Base-by-base conservation (phyloP, 139 green algal species). In the Desmodesmus armatus region DNA sequence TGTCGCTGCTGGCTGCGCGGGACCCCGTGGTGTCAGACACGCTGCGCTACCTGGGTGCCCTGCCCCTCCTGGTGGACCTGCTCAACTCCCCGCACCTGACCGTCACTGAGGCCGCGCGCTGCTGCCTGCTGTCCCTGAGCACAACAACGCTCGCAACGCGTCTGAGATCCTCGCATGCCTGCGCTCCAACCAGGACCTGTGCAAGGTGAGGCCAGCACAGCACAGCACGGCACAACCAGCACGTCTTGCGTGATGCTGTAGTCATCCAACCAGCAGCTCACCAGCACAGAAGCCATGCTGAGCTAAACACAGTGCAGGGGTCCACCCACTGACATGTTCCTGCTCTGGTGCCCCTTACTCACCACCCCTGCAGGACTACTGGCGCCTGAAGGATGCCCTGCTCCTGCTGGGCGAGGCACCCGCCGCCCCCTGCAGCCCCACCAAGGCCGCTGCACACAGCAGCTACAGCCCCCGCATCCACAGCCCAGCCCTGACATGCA, bases 351-450 rank as follows among this genome's bases (percentile, higher is more conserved):
- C n/a, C n/a, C n/a, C n/a, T n/a, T n/a, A n/a, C n/a, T n/a, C n/a
- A n/a, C n/a, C n/a, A n/a, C n/a, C n/a, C n/a, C n/a, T n/a, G n/a
- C 47, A 49, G 49, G 80, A 86, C 80, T 86, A 74, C 67, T 72
- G 67, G 63, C 67, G 67, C 31, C 80, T 86, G 25, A 80, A 79
- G 80, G 80, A 86, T 41, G 80, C 80, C 23, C 55, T 86, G 80
- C 23, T 21, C 62, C 63, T 85, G 79, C 79, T 85, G 19, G 62
- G 67, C 33, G 62, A 66, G 65, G 17, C 27, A 9, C 76, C 76
- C 55, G 66, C 73, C 37, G 44, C 73, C n/a, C n/a, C n/a, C n/a
- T n/a, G n/a, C n/a, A n/a, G n/a, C n/a, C n/a, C n/a, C n/a, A n/a
- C n/a, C n/a, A n/a, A n/a, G n/a, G n/a, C n/a, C n/a, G n/a, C n/a